phyloP scores from a whole-genome alignment of 2,329 filamentous ascomycete species.

The Pseudogymnoascus sp. region DNA sequence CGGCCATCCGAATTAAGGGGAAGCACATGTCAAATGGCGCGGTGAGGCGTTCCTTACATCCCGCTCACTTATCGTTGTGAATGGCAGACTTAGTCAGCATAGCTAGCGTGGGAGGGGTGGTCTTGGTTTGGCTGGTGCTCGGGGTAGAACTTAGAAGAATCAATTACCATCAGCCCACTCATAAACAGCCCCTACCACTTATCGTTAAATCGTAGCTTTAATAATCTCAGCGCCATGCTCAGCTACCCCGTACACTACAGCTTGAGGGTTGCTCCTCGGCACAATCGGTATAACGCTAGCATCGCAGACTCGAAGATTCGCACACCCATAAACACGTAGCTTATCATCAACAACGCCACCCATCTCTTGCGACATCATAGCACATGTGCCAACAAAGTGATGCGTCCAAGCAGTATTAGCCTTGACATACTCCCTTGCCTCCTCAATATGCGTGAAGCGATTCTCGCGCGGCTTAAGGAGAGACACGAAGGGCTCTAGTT shows the following conservation, averaged over 20 bases:
- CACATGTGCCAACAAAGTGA: conserved; percentile 8
- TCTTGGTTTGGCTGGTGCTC: no score
- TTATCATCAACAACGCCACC: conserved; percentile 31
- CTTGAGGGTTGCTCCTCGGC: conserved; percentile 4
- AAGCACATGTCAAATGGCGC: not conserved
- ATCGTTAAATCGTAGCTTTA: no score
- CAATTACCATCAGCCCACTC: no score
- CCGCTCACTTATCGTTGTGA: not conserved
- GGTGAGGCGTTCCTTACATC: not conserved
- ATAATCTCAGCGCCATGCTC: conserved; percentile 11
- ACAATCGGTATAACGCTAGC: conserved; percentile 9
- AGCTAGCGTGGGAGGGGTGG: no score
- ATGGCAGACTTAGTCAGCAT: no score
- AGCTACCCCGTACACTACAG: conserved; percentile 9
- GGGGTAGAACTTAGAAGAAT: no score
- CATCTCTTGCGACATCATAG: conserved; percentile 22
- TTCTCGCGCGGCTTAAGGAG: conserved; percentile 28
- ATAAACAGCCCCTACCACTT: no score
- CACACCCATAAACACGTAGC: conserved; percentile 28
- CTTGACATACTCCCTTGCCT: not conserved
- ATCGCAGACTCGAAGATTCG: conserved; percentile 9
- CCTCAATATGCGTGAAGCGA: conserved; percentile 21
- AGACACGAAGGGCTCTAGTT: conserved; percentile 26
- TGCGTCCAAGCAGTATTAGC: not conserved
- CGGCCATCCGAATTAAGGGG: not conserved